A percentile compares a stretch with the other conserved stretches of the same genome.
Evolutionary conservation across 2,329 filamentous ascomycete species (phyloP).

Genomic region (Hypoxylon sp.): DNA sequence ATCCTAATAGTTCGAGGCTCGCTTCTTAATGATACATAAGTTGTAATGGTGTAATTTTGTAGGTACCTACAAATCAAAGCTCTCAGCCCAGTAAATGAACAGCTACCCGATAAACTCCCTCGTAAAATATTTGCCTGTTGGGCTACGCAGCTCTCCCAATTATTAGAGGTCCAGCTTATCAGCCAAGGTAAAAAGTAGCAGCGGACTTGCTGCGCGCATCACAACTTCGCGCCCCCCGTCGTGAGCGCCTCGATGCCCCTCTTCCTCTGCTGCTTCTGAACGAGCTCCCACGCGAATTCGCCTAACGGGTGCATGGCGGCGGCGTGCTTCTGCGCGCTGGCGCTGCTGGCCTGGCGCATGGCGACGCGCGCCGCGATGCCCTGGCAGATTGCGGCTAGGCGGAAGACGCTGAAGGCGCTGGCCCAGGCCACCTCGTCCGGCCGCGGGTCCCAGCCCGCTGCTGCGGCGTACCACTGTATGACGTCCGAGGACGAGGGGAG

Average conservation of each 20-base stretch:
- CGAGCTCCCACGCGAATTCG: conserved; percentile 81
- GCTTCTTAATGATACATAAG: not conserved
- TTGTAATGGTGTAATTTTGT: not conserved
- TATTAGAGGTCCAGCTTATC: too few species aligned
- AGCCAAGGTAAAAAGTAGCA: not conserved
- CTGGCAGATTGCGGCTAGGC: conserved; percentile 75
- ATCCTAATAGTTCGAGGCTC: not conserved
- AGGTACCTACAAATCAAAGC: not conserved
- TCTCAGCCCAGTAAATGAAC: not conserved
- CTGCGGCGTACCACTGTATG: conserved; percentile 74
- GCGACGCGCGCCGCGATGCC: conserved; percentile 93
- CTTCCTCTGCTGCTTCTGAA: conserved; percentile 52
- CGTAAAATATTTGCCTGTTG: not conserved
- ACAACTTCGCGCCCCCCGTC: conserved; percentile 23
- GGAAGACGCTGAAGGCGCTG: conserved; percentile 72
- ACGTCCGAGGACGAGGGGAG: conserved; percentile 61
- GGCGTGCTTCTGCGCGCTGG: conserved; percentile 79
- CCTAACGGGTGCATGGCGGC: conserved; percentile 78
- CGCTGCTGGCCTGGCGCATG: conserved; percentile 88
- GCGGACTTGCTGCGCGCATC: not conserved
- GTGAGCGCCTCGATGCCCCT: not conserved
- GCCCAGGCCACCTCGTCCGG: conserved; percentile 72
- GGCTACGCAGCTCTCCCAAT: not conserved
- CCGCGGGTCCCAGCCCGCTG: conserved; percentile 74
- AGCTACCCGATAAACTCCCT: not conserved